phyloP scores from a whole-genome alignment of 169 alveolate genomes.

The Eimeria tenella region DNA sequence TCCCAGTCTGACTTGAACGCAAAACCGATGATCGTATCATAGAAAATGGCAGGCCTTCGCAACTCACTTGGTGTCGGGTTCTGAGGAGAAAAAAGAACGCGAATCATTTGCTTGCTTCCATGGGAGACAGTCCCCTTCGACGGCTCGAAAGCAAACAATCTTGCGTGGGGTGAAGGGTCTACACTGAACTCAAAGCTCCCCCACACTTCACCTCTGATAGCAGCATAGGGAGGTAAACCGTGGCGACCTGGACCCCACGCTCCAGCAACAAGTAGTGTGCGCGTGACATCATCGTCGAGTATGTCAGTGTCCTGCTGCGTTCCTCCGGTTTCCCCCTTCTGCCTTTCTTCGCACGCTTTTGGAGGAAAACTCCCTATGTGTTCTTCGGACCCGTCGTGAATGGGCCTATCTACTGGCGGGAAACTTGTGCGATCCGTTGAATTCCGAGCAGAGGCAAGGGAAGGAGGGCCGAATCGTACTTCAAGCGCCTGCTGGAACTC shows the following conservation, averaged over 20 bases:
- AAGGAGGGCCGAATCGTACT: conserved; percentile 3
- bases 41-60: background rate
- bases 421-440: background rate
- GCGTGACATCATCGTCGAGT: conserved; percentile 3
- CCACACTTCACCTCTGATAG: conserved; percentile 41
- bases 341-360: conserved; percentile 36
- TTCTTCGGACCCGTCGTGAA: conserved; percentile 14
- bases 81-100: conserved; percentile 11
- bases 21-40: background rate
- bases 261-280: conserved; percentile 52
- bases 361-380: background rate
- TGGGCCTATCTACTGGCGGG: background rate
- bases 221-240: conserved; percentile 42
- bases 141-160: conserved; percentile 42
- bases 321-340: conserved; percentile 3
- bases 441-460: background rate
- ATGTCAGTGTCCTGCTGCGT: conserved; percentile 24
- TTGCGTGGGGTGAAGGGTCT: conserved; percentile 42
- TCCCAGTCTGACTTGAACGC: background rate
- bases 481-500: conserved; percentile 19
- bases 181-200: conserved; percentile 51
- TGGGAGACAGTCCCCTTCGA: conserved; percentile 42
- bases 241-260: conserved; percentile 71
- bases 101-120: conserved; percentile 50
- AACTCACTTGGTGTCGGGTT: conserved; percentile 44